Evolutionary conservation across 805 yeast genomes (phyloP), one percentile per base, ranked within the genome.

Genomic region (Cyberlindnera lachancei): DNA sequence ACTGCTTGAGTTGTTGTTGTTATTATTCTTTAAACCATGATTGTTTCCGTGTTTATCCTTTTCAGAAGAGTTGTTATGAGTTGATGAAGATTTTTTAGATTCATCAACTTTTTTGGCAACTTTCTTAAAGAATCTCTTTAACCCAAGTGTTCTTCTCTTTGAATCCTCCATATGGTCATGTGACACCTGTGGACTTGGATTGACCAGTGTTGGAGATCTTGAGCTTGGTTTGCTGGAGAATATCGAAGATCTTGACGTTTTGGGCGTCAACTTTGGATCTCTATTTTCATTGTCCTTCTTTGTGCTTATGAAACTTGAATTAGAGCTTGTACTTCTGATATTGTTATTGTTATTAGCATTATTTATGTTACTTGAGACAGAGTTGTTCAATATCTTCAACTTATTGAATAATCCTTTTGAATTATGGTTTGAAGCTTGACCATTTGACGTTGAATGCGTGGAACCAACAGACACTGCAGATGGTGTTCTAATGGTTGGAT

Each of bases 81-180:
- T 9, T n/a, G 29, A 25, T 29, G 29, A 6, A n/a, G 28, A 15
- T 9, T 33, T 18, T 15, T 23, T 25, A 9, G 18, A 12, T 7
- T 25, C 18, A 5, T 26, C 34, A 4, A 15, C 30, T 18, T 36
- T 31, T 18, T 41, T 44, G n/a, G 17, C 13, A 8, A 68, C 53
- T 40, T 69, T 73, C 47, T 72, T 70, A 52, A 75, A 65, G 48
- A 72, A 74, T 34, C 80, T 50, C 42, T 61, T 69, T 44, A 75
- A 52, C 31, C 48, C 44, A 18, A 50, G 25, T 9, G 59, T 51
- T 27, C 38, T 46, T 35, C 41, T 45, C 27, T 29, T 21, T 3
- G 29, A 29, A 13, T 34, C 41, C 16, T 34, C 34, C n/a, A 13
- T 33, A 13, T 27, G 32, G 8, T 31, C 33, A 17, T 40, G 25